phyloP scores from a whole-genome alignment of 345 rosid species.

The Acer yangbiense region DNA sequence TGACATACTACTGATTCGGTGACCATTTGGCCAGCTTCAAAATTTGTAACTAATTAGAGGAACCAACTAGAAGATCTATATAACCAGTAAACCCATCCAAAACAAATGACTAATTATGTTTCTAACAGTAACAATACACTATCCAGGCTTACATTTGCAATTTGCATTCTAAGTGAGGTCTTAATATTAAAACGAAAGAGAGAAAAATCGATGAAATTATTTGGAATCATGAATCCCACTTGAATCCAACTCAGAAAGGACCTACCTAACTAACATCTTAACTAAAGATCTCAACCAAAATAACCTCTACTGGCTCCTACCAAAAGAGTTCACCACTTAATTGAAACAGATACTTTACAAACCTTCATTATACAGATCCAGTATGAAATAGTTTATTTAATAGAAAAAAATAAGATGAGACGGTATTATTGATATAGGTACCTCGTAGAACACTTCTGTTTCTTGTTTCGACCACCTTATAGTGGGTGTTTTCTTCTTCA shows the following conservation, averaged over 20 bases:
- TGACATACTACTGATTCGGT: not conserved
- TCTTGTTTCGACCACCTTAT: conserved; percentile 82
- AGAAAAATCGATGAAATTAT: not conserved
- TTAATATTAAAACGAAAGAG: too few relatives aligned
- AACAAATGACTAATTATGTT: too few relatives aligned
- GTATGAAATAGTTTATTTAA: not conserved
- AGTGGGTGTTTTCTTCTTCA: conserved; percentile 55
- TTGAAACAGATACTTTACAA: not conserved
- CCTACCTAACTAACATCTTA: too few relatives aligned
- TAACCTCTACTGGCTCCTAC: not conserved
- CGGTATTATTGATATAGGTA: conserved; percentile 12
- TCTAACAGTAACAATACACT: too few relatives aligned
- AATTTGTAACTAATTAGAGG: not conserved
- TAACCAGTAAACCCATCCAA: not conserved
- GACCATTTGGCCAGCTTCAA: not conserved
- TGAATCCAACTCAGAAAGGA: too few relatives aligned
- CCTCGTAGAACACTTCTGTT: conserved; percentile 83
- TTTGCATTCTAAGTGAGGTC: too few relatives aligned
- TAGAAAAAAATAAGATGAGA: not conserved
- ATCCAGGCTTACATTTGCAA: too few relatives aligned
- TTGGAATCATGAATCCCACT: not conserved
- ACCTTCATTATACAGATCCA: not conserved
- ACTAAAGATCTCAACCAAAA: not conserved
- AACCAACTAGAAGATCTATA: not conserved
- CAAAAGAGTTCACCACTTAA: not conserved